These are phyloP conservation scores for Candida sanyaensis DNA, from an alignment of 1,139 yeast species.

Conservation along the genomic window DNA sequence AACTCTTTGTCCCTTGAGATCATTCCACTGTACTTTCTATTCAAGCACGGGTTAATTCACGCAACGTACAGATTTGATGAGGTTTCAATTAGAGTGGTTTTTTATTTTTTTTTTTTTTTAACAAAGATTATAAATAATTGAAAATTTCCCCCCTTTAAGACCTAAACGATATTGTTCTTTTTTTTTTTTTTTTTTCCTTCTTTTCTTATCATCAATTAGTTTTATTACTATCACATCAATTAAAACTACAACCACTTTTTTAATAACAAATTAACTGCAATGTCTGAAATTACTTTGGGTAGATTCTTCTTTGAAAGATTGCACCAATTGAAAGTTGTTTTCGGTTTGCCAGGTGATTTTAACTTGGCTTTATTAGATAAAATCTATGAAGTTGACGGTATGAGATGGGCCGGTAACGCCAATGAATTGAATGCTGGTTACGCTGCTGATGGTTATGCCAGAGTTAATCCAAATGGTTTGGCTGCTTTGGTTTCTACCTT, in stretches of 20 bases:
- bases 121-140: neutral
- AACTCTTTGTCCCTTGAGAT: conserved; percentile 6
- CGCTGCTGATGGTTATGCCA: conserved; percentile 45
- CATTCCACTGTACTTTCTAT: conserved; percentile 6
- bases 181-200: neutral
- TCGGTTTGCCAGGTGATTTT: conserved; percentile 47
- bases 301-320: conserved; percentile 47
- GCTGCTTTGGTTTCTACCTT: conserved; percentile 43
- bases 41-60: neutral
- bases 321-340: conserved; percentile 34
- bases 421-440: conserved; percentile 47
- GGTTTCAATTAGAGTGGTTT: neutral
- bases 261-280: conserved; percentile 9
- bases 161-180: neutral
- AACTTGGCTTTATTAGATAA: conserved; percentile 39
- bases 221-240: neutral
- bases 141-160: neutral
- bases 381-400: conserved; percentile 36
- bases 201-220: neutral
- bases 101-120: neutral
- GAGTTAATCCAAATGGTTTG: conserved; percentile 20
- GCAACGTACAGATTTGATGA: neutral
- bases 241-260: conserved; percentile 1
- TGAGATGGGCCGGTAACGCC: conserved; percentile 47
- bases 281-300: conserved; percentile 44